phyloP scores from a whole-genome alignment of 1,284 basidiomycete genomes.

The Cryptococcus amylolentus region DNA sequence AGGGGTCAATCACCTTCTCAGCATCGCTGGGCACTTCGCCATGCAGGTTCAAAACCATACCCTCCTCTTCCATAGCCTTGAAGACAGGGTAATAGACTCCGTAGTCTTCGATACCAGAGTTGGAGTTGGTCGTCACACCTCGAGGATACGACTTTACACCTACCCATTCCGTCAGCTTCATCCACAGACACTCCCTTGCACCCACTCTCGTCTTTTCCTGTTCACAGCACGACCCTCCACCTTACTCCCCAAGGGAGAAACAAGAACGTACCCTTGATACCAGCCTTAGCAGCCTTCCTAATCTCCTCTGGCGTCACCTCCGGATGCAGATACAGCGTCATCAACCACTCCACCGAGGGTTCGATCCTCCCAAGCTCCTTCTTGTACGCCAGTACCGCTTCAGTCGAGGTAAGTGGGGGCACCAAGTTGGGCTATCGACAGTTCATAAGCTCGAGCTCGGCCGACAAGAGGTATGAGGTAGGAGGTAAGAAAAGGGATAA shows the following conservation, averaged over 20 bases:
- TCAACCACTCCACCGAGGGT: conserved; percentile 77
- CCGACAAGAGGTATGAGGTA: neutral
- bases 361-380: conserved; percentile 70
- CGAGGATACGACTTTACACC: conserved; percentile 97
- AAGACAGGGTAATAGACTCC: conserved; percentile 93
- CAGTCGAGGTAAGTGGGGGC: conserved; percentile 84
- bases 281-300: conserved; percentile 75
- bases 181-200: neutral
- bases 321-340: conserved; percentile 92
- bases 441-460: neutral
- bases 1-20: conserved; percentile 57
- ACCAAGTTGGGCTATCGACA: conserved; percentile 77
- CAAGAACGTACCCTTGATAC: conserved; percentile 64
- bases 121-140: conserved; percentile 97
- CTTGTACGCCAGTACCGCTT: conserved; percentile 78
- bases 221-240: neutral
- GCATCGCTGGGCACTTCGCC: conserved; percentile 95
- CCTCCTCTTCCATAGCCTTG: conserved; percentile 86
- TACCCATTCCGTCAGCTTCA: conserved; percentile 30
- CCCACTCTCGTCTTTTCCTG: neutral
- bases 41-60: conserved; percentile 94
- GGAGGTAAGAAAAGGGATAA: conserved; percentile 5
- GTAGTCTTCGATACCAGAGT: conserved; percentile 94
- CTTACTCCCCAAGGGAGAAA: neutral
- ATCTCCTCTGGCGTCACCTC: conserved; percentile 89